phyloP scores from a whole-genome alignment of 306 rosid genomes.

The Mimosa bimucronata region DNA sequence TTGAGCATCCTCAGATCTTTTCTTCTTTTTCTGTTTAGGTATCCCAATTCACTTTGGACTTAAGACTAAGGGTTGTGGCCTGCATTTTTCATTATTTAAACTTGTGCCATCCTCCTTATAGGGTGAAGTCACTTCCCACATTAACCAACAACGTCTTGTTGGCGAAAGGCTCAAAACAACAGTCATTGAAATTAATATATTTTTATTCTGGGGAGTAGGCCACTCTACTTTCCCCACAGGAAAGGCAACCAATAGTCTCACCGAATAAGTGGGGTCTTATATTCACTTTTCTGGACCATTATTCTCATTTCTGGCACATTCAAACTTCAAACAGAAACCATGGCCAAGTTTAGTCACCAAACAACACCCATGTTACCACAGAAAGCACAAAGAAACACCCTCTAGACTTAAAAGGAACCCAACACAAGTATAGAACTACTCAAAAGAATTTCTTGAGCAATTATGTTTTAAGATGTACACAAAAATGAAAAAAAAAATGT shows the following conservation, averaged over 20 bases:
- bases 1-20: no score
- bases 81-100: no score
- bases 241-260: conserved; percentile 48
- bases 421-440: background rate
- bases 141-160: no score
- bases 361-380: background rate
- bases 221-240: conserved; percentile 43
- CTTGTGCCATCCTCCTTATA: no score
- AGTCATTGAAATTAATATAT: background rate
- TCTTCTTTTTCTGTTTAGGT: no score
- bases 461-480: background rate
- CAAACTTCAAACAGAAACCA: background rate
- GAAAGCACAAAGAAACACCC: background rate
- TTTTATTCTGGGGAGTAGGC: conserved; percentile 4
- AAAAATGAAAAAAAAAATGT: background rate
- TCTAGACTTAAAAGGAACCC: background rate
- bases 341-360: background rate
- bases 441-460: background rate
- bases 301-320: background rate
- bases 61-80: no score
- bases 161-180: no score
- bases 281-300: background rate
- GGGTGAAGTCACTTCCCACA: no score
- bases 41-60: no score
- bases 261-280: conserved; percentile 36